Percentiles rank a stretch among this genome's conserved stretches.
Evolutionary conservation across 108 stramenopile species (phyloP).

Genomic region (Licmophora abbreviata): DNA sequence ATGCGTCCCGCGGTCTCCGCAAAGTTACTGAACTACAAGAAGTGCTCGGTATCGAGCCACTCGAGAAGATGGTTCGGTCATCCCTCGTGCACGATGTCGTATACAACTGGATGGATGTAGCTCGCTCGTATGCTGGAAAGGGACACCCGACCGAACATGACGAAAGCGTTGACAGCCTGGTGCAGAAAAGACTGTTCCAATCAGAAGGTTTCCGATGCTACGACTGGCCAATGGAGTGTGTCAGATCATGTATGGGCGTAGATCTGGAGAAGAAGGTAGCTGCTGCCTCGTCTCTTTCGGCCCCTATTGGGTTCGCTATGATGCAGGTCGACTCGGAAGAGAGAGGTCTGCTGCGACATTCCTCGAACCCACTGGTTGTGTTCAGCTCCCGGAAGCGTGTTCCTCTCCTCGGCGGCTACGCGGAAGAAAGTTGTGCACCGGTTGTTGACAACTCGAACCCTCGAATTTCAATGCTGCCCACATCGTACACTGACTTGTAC

Average conservation of each 20-base stretch:
- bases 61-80: slow-evolving; percentile 41
- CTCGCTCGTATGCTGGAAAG: slow-evolving; percentile 18
- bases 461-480: slow-evolving; percentile 54
- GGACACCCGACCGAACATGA: slow-evolving; percentile 4
- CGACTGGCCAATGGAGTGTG: slow-evolving; percentile 57
- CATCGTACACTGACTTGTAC: slow-evolving; percentile 82
- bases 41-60: slow-evolving; percentile 38
- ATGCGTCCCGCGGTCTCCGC: no score
- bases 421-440: not conserved
- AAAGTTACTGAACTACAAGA: no score
- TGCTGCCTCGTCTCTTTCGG: no score
- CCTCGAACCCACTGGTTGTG: slow-evolving; percentile 17
- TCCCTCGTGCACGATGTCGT: slow-evolving; percentile 33
- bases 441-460: slow-evolving; percentile 13
- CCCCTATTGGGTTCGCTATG: not conserved
- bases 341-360: slow-evolving; percentile 5
- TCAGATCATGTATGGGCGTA: no score
- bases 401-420: slow-evolving; percentile 40
- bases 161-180: slow-evolving; percentile 6
- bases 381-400: slow-evolving; percentile 43
- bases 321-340: not conserved
- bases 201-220: slow-evolving; percentile 46
- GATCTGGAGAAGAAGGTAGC: no score
- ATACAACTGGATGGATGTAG: slow-evolving; percentile 33
- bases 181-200: slow-evolving; percentile 17